These are phyloP conservation scores for Microbotryum saponariae DNA, from an alignment of 1,284 basidiomycete species.

Conservation along the genomic window DNA sequence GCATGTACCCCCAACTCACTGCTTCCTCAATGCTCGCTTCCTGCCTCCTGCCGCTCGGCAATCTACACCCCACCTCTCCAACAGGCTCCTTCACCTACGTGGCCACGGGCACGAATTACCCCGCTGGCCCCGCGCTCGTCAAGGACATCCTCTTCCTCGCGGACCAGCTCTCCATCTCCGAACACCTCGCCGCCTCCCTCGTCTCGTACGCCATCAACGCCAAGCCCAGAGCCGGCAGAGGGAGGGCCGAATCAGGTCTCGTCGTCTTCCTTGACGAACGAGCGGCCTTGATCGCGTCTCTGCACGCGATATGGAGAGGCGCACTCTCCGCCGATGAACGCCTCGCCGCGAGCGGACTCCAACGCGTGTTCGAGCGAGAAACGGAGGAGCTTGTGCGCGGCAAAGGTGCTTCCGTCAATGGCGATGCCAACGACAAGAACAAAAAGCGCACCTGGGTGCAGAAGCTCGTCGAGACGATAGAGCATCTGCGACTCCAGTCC, in stretches of 20 bases:
- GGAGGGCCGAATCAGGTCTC: constrained; percentile 51
- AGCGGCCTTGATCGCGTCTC: constrained; percentile 57
- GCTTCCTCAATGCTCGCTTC: too few relatives aligned
- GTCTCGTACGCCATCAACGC: constrained; percentile 55
- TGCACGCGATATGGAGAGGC: constrained; percentile 49
- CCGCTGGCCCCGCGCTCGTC: constrained; percentile 54
- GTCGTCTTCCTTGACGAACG: constrained; percentile 60
- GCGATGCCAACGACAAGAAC: constrained; percentile 27
- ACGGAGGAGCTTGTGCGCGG: constrained; percentile 28
- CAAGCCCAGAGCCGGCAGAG: constrained; percentile 13
- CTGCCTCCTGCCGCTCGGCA: too few relatives aligned
- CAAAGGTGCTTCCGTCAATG: constrained; percentile 31
- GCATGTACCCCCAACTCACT: too few relatives aligned
- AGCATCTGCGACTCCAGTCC: constrained; percentile 51
- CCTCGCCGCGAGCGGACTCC: constrained; percentile 20
- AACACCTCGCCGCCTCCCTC: constrained; percentile 63
- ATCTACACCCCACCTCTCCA: too few relatives aligned
- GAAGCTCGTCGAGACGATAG: constrained; percentile 58
- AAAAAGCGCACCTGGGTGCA: constrained; percentile 46
- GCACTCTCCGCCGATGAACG: constrained; percentile 34
- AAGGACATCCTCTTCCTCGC: constrained; percentile 64
- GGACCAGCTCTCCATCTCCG: constrained; percentile 65
- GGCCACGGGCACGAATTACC: constrained; percentile 48
- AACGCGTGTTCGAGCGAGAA: constrained; percentile 31
- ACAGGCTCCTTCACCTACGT: constrained; percentile 32